These are phyloP conservation scores for Cercis canadensis DNA, from an alignment of 306 rosid species.

Conservation along the genomic window DNA sequence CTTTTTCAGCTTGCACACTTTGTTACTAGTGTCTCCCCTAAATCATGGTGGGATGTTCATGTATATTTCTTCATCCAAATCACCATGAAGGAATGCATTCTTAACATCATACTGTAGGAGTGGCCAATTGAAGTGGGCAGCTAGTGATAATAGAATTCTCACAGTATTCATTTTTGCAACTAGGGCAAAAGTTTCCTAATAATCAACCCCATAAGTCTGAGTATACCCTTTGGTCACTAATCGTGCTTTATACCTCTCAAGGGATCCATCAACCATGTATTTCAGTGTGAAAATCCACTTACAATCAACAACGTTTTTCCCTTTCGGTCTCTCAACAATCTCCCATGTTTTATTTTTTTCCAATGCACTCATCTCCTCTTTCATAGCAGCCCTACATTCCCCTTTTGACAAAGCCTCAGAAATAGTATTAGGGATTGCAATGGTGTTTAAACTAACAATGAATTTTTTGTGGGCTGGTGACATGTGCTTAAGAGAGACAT, in stretches of 20 bases:
- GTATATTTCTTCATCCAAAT: neutral
- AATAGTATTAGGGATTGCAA: too few relatives aligned
- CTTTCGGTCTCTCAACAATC: too few relatives aligned
- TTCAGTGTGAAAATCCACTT: too few relatives aligned
- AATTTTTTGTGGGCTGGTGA: neutral
- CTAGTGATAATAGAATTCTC: neutral
- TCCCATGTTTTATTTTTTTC: neutral
- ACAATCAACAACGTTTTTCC: too few relatives aligned
- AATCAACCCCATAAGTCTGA: neutral
- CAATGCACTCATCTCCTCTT: too few relatives aligned
- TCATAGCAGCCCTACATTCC: too few relatives aligned
- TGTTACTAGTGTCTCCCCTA: neutral
- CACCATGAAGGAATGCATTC: too few relatives aligned
- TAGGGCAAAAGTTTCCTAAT: neutral
- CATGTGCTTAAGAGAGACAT: neutral
- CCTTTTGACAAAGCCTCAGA: too few relatives aligned
- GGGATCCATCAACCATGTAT: too few relatives aligned
- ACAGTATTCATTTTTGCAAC: neutral
- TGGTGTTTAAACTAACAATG: neutral
- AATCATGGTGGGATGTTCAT: neutral
- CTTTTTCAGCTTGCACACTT: neutral
- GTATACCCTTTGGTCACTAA: too few relatives aligned
- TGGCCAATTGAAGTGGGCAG: neutral
- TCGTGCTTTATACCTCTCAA: too few relatives aligned
- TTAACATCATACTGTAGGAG: too few relatives aligned